Percentiles rank a stretch among this genome's conserved stretches.
phyloP scores from a whole-genome alignment of 108 stramenopile genomes.

The Bacterosira constricta region DNA sequence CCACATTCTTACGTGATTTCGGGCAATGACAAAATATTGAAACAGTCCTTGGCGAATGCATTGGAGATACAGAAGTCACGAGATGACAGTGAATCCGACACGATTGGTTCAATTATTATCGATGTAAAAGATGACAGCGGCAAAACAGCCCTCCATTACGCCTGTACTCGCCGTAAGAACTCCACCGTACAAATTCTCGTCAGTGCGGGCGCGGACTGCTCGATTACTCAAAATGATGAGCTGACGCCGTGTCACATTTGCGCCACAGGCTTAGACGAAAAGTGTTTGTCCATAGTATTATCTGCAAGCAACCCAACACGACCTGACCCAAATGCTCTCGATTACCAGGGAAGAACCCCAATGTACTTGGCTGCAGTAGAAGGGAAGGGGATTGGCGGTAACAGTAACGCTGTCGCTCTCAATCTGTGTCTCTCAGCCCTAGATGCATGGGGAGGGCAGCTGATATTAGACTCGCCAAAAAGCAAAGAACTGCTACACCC shows the following conservation, averaged over 20 bases:
- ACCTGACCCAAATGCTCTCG: conserved; percentile 69
- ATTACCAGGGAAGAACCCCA: conserved; percentile 67
- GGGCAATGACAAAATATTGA: conserved; percentile 53
- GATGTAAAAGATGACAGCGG: conserved; percentile 73
- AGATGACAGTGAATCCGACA: conserved; percentile 4
- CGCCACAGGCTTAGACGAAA: conserved; percentile 62
- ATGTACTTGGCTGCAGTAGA: conserved; percentile 69
- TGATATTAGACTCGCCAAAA: conserved; percentile 30
- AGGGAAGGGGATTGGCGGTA: conserved; percentile 51
- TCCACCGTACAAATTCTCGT: conserved; percentile 64
- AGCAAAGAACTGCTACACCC: conserved; percentile 50
- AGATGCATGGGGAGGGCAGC: conserved; percentile 65
- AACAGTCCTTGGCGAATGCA: conserved; percentile 55
- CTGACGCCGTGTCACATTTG: conserved; percentile 66
- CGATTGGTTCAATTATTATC: conserved; percentile 51
- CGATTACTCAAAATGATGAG: conserved; percentile 39
- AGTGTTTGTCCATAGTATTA: conserved; percentile 60
- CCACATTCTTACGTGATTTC: conserved; percentile 74
- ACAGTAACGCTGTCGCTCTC: conserved; percentile 47
- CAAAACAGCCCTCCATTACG: conserved; percentile 80
- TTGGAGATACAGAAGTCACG: conserved; percentile 30
- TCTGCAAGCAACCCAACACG: conserved; percentile 50
- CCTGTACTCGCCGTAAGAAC: conserved; percentile 55
- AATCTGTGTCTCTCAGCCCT: conserved; percentile 65
- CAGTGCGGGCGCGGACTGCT: conserved; percentile 66